phyloP scores from a whole-genome alignment of 805 yeast genomes.

The Dipodascus albidus region DNA sequence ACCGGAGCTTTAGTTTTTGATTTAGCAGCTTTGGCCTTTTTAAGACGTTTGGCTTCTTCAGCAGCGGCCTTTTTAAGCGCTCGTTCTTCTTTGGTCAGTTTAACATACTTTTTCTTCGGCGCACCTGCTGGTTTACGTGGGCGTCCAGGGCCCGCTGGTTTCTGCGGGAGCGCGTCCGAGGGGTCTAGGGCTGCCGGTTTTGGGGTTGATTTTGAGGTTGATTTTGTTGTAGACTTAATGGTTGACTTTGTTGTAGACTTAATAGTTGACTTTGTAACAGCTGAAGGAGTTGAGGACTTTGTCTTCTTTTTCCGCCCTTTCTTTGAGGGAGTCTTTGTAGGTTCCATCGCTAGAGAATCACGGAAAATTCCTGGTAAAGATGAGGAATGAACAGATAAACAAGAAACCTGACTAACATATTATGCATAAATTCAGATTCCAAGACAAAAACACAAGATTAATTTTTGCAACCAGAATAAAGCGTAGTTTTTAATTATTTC shows the following conservation, averaged over 20 bases:
- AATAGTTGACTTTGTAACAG: background rate
- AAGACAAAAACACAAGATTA: background rate
- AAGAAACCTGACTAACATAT: background rate
- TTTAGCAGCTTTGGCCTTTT: constrained; percentile 8
- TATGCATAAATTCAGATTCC: background rate
- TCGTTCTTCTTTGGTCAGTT: background rate
- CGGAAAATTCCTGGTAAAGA: background rate
- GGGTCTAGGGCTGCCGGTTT: too few species aligned
- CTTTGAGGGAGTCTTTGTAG: background rate
- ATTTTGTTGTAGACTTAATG: background rate
- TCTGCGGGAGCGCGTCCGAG: too few species aligned
- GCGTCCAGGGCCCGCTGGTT: background rate
- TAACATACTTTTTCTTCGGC: background rate
- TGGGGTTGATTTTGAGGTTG: background rate
- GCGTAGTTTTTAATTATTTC: background rate
- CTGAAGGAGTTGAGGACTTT: background rate
- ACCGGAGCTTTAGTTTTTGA: constrained; percentile 66
- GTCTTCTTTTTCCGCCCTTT: background rate
- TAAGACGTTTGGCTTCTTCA: constrained; percentile 18
- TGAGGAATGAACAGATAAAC: background rate
- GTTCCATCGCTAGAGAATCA: background rate
- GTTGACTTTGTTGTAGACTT: background rate
- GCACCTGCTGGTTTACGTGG: background rate
- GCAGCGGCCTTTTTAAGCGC: constrained; percentile 1
- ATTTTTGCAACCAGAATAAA: background rate